These are phyloP conservation scores for Echeveria elegans DNA, from an alignment of 164 flowering plant species.

Conservation along the genomic window DNA sequence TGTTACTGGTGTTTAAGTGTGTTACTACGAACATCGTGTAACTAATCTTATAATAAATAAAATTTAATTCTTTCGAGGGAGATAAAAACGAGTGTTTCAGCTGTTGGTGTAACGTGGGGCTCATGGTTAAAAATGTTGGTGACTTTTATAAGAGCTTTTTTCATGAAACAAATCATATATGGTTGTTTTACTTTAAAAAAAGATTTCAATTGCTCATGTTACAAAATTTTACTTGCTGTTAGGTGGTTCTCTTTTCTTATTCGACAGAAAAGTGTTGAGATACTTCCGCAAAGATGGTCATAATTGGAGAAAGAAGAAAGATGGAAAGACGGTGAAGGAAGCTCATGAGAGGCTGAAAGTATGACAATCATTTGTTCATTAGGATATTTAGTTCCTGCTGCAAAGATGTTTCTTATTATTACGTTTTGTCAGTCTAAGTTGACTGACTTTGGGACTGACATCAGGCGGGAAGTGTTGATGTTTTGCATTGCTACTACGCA, in stretches of 20 bases:
- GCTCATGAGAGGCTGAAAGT: conserved; percentile 99
- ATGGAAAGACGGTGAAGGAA: conserved; percentile 96
- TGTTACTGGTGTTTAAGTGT: background rate
- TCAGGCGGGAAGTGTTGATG: conserved; percentile 94
- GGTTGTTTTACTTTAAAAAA: too few relatives aligned
- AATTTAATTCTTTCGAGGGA: too few relatives aligned
- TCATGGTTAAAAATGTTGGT: too few relatives aligned
- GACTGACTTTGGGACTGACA: conserved; percentile 9
- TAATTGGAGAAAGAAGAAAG: conserved; percentile 97
- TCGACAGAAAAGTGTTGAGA: conserved; percentile 86
- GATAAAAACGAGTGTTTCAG: too few relatives aligned
- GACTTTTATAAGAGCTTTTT: too few relatives aligned
- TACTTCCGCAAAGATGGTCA: conserved; percentile 99
- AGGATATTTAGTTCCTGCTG: background rate
- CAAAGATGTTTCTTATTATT: background rate
- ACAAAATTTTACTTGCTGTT: conserved; percentile 16
- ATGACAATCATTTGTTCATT: conserved; percentile 7
- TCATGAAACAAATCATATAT: background rate
- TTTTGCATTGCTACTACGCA: conserved; percentile 93
- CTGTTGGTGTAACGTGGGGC: too few relatives aligned
- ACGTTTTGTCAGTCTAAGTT: background rate
- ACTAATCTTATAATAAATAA: too few relatives aligned
- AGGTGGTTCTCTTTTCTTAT: conserved; percentile 98
- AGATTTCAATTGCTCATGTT: conserved; percentile 6
- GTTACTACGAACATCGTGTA: too few relatives aligned